A percentile compares a stretch with the other conserved stretches of the same genome.
These are phyloP conservation scores for Triticum dicoccoides DNA, from an alignment of 176 grass and related monocot species.

Conservation along the genomic window DNA sequence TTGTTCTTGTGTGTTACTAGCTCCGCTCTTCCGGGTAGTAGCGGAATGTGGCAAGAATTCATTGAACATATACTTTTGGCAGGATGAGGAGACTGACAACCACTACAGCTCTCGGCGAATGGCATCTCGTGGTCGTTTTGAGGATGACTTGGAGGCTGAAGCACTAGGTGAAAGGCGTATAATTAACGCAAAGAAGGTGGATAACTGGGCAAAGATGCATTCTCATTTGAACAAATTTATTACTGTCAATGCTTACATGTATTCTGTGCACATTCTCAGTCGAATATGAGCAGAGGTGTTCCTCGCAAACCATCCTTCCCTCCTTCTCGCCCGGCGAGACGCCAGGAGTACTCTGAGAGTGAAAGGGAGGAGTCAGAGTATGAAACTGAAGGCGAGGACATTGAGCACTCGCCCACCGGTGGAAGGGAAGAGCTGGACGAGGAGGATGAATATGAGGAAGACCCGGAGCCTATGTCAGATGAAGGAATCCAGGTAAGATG, in stretches of 20 bases:
- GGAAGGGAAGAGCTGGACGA: conserved; percentile 72
- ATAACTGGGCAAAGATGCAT: background rate
- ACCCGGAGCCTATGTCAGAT: conserved; percentile 61
- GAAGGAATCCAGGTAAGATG: conserved; percentile 67
- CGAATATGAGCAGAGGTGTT: conserved; percentile 58
- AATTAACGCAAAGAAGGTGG: conserved; percentile 70
- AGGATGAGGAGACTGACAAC: conserved; percentile 86
- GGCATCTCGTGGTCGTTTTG: conserved; percentile 59
- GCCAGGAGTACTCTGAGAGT: conserved; percentile 64
- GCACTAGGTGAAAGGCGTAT: conserved; percentile 60
- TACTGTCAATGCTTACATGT: conserved; percentile 18
- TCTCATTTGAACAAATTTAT: background rate
- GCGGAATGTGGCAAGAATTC: background rate
- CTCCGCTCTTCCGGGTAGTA: background rate
- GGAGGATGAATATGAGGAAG: conserved; percentile 90
- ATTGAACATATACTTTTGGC: conserved; percentile 24
- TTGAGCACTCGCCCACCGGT: conserved; percentile 59
- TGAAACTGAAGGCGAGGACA: conserved; percentile 90
- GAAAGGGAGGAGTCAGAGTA: conserved; percentile 88
- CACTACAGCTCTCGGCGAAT: conserved; percentile 61
- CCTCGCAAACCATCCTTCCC: conserved; percentile 51
- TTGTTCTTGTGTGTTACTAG: conserved; percentile 1
- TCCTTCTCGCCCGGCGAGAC: conserved; percentile 48
- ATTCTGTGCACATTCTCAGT: conserved; percentile 40
- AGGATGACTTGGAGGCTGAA: conserved; percentile 83